phyloP scores from a whole-genome alignment of 495 filamentous ascomycete species.

The Hypoxylon fuscum region DNA sequence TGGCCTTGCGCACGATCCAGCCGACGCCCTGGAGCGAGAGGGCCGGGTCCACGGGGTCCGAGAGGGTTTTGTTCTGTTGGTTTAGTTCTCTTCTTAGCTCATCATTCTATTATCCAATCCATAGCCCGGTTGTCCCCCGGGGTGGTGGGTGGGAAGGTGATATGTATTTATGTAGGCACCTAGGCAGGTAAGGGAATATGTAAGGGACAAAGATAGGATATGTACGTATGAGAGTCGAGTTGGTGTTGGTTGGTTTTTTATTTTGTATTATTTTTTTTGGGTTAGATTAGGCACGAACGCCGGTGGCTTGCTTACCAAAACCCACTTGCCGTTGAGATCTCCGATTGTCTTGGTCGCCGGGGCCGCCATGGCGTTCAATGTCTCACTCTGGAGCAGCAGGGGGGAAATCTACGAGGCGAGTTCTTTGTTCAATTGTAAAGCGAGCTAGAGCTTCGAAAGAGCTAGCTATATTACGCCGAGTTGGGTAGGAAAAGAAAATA shows the following conservation, averaged over 20 bases:
- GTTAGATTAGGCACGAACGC: conserved; percentile 1
- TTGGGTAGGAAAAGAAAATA: too few species aligned
- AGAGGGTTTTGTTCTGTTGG: conserved; percentile 73
- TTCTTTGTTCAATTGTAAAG: too few species aligned
- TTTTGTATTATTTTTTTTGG: too few species aligned
- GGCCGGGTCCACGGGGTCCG: conserved; percentile 73
- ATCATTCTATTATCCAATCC: neutral
- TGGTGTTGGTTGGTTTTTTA: too few species aligned
- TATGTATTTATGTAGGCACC: neutral
- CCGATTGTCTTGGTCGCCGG: conserved; percentile 75
- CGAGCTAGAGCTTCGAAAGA: too few species aligned
- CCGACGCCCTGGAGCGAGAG: conserved; percentile 83
- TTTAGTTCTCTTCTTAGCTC: neutral
- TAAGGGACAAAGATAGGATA: too few species aligned
- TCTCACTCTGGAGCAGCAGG: neutral
- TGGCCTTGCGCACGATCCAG: conserved; percentile 83
- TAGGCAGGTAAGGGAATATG: too few species aligned
- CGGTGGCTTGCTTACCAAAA: conserved; percentile 66
- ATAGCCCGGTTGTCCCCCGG: too few species aligned
- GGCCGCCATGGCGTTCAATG: conserved; percentile 75
- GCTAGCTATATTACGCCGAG: too few species aligned
- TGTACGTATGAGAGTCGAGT: too few species aligned
- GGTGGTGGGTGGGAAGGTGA: neutral
- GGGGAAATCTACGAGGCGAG: neutral
- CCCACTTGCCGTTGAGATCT: conserved; percentile 79